Evolutionary conservation across 306 rosid species (phyloP).

Genomic region (Cotoneaster glaucophyllus): DNA sequence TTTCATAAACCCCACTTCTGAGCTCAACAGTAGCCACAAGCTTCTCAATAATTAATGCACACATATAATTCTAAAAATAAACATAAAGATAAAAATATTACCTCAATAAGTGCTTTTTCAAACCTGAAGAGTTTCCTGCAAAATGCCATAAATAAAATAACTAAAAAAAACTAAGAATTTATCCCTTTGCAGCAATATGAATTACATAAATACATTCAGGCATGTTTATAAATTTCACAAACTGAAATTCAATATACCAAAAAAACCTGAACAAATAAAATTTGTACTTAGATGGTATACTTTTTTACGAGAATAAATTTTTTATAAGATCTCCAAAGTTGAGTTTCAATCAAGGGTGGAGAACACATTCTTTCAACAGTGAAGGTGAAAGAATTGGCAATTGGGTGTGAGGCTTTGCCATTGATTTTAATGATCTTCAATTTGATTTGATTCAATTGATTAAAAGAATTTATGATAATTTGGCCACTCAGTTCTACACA

Average conservation of each 20-base stretch:
- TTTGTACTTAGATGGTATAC: too few species aligned
- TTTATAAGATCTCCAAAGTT: too few species aligned
- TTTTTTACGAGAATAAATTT: too few species aligned
- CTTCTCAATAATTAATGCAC: not conserved
- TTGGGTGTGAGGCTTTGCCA: too few species aligned
- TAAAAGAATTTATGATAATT: too few species aligned
- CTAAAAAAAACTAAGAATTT: not conserved
- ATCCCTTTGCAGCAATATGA: not conserved
- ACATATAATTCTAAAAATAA: not conserved
- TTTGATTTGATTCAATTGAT: too few species aligned
- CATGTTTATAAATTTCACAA: not conserved
- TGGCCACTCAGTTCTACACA: too few species aligned
- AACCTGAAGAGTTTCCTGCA: conserved; percentile 40
- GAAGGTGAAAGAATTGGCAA: too few species aligned
- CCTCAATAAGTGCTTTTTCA: conserved; percentile 37
- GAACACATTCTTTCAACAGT: too few species aligned
- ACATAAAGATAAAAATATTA: conserved; percentile 24
- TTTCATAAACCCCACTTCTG: not conserved
- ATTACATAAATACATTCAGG: not conserved
- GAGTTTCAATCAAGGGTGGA: too few species aligned
- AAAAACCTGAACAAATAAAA: too few species aligned
- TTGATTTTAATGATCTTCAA: too few species aligned
- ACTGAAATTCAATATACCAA: not conserved
- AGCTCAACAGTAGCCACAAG: not conserved
- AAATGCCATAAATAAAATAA: not conserved